Conservation (phyloP, 805 yeast genomes). For the Candida suzukii region DNA sequence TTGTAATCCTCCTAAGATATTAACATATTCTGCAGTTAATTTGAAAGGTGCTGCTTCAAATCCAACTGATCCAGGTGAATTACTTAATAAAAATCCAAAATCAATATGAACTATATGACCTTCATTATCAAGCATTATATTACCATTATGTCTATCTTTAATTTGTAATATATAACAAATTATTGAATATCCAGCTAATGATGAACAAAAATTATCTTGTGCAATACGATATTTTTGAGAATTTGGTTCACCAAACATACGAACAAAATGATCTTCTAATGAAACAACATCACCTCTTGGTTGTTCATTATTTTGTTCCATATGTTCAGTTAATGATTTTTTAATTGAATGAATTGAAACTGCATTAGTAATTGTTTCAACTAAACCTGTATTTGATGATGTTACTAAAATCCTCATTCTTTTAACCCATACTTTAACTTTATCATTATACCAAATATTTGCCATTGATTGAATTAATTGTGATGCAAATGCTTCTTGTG, state of each 20-base stretch:
- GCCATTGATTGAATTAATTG: constrained; percentile 86
- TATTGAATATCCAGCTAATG: constrained; percentile 88
- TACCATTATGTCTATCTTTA: constrained; percentile 96
- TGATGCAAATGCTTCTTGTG: constrained; percentile 97
- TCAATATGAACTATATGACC: constrained; percentile 95
- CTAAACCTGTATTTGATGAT: constrained; percentile 84
- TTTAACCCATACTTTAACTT: constrained; percentile 82
- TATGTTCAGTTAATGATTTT: constrained; percentile 77
- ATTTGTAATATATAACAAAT: constrained; percentile 86
- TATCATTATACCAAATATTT: constrained; percentile 67
- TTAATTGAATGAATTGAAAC: constrained; percentile 91
- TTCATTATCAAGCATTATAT: constrained; percentile 91
- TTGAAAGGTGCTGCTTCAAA: constrained; percentile 98
- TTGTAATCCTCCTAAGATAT: constrained; percentile 73
- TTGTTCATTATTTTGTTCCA: constrained; percentile 59
- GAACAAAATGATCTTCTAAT: constrained; percentile 68
- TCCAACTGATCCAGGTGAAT: constrained; percentile 95
- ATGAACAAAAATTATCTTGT: constrained; percentile 75
- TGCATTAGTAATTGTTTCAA: constrained; percentile 94
- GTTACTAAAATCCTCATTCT: constrained; percentile 89
- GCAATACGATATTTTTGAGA: constrained; percentile 59
- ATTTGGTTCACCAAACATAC: constrained; percentile 63
- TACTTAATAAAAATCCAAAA: constrained; percentile 87
- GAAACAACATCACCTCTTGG: constrained; percentile 66
- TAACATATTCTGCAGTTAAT: constrained; percentile 82